These are phyloP conservation scores for Nicotiana tomentosiformis DNA, from an alignment of 257 asterid genomes.

Conservation along the genomic window DNA sequence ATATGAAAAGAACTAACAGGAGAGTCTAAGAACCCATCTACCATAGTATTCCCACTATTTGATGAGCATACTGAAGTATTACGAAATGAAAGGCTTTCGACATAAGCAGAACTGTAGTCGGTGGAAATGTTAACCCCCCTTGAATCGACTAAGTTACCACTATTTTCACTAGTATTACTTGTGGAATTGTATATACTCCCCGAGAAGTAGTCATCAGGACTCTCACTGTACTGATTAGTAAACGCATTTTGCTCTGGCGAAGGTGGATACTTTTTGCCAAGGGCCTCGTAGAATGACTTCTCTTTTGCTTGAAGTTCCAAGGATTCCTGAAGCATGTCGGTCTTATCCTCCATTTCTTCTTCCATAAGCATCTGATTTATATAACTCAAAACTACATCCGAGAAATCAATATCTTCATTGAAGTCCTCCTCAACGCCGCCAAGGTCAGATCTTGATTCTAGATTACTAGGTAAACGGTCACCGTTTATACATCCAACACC, in stretches of 20 bases:
- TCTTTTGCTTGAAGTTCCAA: conserved; percentile 45
- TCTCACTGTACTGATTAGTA: conserved; percentile 10
- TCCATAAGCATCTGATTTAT: conserved; percentile 40
- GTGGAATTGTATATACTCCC: conserved; percentile 9
- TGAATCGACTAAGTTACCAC: conserved; percentile 21
- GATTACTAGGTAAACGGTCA: conserved; percentile 3
- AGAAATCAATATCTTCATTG: conserved; percentile 33
- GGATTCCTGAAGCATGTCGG: conserved; percentile 44
- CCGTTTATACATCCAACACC: conserved; percentile 1
- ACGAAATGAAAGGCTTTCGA: conserved; percentile 6
- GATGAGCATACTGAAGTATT: conserved; percentile 24
- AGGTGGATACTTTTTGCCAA: conserved; percentile 42
- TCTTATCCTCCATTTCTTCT: conserved; percentile 51
- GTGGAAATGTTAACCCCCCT: conserved; percentile 21
- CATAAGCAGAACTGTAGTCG: conserved; percentile 14
- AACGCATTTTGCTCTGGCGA: conserved; percentile 11
- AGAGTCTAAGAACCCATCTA: conserved; percentile 40
- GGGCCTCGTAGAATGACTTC: conserved; percentile 41
- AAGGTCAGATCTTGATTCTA: conserved; percentile 3
- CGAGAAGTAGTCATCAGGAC: conserved; percentile 3
- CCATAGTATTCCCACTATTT: conserved; percentile 26
- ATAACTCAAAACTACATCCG: conserved; percentile 40
- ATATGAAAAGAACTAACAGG: conserved; percentile 40
- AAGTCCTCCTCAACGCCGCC: conserved; percentile 11
- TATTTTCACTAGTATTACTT: conserved; percentile 11